Conservation (phyloP, 805 yeast species). For the Kodamaea leandrae region DNA sequence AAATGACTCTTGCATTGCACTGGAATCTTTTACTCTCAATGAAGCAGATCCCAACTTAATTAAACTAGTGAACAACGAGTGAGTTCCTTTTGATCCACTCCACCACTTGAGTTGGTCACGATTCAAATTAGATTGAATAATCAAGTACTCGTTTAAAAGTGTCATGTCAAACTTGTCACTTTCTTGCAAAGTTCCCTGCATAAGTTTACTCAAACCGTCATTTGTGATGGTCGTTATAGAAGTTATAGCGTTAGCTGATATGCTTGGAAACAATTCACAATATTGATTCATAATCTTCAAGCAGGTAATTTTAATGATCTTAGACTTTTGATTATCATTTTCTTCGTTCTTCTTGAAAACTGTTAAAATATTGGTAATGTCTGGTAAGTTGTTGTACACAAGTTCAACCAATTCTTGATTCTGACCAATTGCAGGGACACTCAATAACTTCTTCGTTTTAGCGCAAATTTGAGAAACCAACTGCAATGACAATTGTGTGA, state of each 20-base stretch:
- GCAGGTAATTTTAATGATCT: conserved; percentile 47
- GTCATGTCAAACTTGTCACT: conserved; percentile 53
- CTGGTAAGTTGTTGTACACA: conserved; percentile 46
- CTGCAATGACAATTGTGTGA: conserved; percentile 65
- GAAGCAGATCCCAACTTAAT: conserved; percentile 41
- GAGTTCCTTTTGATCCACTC: conserved; percentile 45
- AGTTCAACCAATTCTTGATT: conserved; percentile 27
- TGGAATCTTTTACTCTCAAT: conserved; percentile 14
- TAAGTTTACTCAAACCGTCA: conserved; percentile 17
- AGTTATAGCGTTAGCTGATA: conserved; percentile 18
- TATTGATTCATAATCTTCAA: conserved; percentile 44
- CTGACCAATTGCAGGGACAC: conserved; percentile 14
- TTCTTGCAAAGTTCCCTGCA: conserved; percentile 12
- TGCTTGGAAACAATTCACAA: conserved; percentile 32
- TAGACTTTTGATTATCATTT: conserved; percentile 21
- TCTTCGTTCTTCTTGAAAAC: conserved; percentile 26
- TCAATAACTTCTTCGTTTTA: conserved; percentile 47
- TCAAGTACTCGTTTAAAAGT: conserved; percentile 55
- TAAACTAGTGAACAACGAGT: conserved; percentile 67
- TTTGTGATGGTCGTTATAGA: conserved; percentile 17
- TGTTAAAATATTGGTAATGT: conserved; percentile 42
- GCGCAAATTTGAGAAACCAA: conserved; percentile 51
- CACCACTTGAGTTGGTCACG: conserved; percentile 66
- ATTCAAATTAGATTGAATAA: conserved; percentile 51
- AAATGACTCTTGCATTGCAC: conserved; percentile 26